A percentile compares a stretch with the other conserved stretches of the same genome.
Evolutionary conservation across 2,329 filamentous ascomycete species (phyloP).

Genomic region (Arthroderma sp.): DNA sequence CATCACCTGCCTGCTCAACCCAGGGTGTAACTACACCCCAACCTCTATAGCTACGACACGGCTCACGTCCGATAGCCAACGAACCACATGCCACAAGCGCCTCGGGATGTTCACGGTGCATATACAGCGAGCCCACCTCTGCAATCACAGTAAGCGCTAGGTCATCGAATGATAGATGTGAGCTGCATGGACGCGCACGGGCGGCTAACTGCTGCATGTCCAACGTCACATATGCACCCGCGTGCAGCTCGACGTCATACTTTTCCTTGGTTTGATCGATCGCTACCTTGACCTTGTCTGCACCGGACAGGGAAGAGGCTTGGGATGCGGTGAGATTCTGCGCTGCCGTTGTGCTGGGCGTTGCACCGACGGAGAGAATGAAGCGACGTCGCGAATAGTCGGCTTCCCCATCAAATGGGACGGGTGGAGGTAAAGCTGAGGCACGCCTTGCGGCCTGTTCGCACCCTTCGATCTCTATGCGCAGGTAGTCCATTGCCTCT

Average conservation of each 20-base stretch:
- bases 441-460: slow-evolving; percentile 18
- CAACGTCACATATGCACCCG: slow-evolving; percentile 61
- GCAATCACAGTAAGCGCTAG: slow-evolving; percentile 57
- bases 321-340: slow-evolving; percentile 42
- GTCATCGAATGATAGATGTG: slow-evolving; percentile 30
- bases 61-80: slow-evolving; percentile 58
- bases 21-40: slow-evolving; percentile 58
- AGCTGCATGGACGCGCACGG: slow-evolving; percentile 40
- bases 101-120: slow-evolving; percentile 41
- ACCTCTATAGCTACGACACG: slow-evolving; percentile 56
- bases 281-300: slow-evolving; percentile 10
- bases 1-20: slow-evolving; percentile 25
- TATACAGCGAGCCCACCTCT: slow-evolving; percentile 57
- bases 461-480: slow-evolving; percentile 46
- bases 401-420: not conserved
- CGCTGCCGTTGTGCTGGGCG: slow-evolving; percentile 57
- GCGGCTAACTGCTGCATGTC: slow-evolving; percentile 69
- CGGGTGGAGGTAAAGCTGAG: slow-evolving; percentile 4
- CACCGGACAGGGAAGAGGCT: slow-evolving; percentile 13
- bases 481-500: slow-evolving; percentile 48
- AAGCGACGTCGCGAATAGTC: slow-evolving; percentile 21
- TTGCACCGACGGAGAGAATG: slow-evolving; percentile 59
- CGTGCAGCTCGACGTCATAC: slow-evolving; percentile 53
- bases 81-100: slow-evolving; percentile 56
- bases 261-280: slow-evolving; percentile 11